These are phyloP conservation scores for Pseudopyrenochaeta lycopersici DNA, from an alignment of 2,329 filamentous ascomycete species.

Conservation along the genomic window DNA sequence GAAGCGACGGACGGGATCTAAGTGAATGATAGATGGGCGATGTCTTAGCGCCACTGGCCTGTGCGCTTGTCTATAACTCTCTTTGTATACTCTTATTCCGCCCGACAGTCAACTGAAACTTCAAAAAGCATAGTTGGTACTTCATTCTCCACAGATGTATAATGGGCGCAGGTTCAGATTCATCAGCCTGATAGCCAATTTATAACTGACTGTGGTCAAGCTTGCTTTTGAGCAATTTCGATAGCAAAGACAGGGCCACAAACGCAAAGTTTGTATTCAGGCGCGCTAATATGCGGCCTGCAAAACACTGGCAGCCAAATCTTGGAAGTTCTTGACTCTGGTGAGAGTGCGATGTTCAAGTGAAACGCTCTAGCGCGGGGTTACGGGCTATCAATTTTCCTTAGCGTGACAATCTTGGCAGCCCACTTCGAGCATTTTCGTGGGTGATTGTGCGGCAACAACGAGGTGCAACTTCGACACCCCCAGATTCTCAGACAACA, in stretches of 20 bases:
- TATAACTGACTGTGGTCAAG: no score
- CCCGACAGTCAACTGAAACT: no score
- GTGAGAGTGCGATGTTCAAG: not conserved
- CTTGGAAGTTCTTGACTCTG: no score
- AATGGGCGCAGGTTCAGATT: no score
- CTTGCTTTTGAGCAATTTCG: no score
- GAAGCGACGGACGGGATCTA: not conserved
- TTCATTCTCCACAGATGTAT: no score
- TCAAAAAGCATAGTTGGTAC: no score
- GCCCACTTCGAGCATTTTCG: constrained; percentile 27
- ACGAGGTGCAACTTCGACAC: constrained; percentile 13
- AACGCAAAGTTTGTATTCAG: no score
- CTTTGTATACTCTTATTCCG: not conserved
- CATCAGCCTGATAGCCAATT: no score
- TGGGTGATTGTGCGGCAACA: constrained; percentile 23
- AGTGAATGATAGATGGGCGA: not conserved
- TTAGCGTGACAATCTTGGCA: constrained; percentile 24
- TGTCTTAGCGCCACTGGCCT: not conserved
- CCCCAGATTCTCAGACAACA: constrained; percentile 38
- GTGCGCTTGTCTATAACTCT: not conserved
- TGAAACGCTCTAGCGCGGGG: constrained; percentile 11
- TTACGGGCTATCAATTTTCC: constrained; percentile 19
- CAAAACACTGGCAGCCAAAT: no score
- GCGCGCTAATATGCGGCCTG: no score
- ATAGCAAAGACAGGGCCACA: no score